Percentiles rank a stretch among this genome's conserved stretches.
Conservation (phyloP, 176 grass and related monocot genomes). For the Triticum aestivum region IWGSC_CS_RefSeq_v2.1 NC_057801.1:120561648-120562147, state of each 20-base stretch:
- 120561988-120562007: slow-evolving; percentile 7
- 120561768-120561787: slow-evolving; percentile 13
- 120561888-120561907: slow-evolving; percentile 97
- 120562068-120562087: slow-evolving; percentile 36
- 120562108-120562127: slow-evolving; percentile 99
- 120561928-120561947: slow-evolving; percentile 94
- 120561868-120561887: slow-evolving; percentile 99
- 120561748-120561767: not conserved
- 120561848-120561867: slow-evolving; percentile 82
- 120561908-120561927: slow-evolving; percentile 98
- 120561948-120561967: slow-evolving; percentile 99
- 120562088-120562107: slow-evolving; percentile 99
- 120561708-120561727: not conserved
- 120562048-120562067: not conserved
- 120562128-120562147: slow-evolving; percentile 97
- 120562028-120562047: not conserved
- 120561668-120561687: slow-evolving; percentile 19
- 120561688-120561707: slow-evolving; percentile 22
- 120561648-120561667: slow-evolving; percentile 89
- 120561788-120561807: slow-evolving; percentile 11
- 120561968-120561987: slow-evolving; percentile 29
- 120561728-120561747: slow-evolving; percentile 11
- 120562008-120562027: not conserved
- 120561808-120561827: slow-evolving; percentile 11
- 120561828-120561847: slow-evolving; percentile 89